These are phyloP conservation scores for Chalaropsis ovoidea DNA, from an alignment of 2,329 filamentous ascomycete species.

Conservation along the genomic window DNA sequence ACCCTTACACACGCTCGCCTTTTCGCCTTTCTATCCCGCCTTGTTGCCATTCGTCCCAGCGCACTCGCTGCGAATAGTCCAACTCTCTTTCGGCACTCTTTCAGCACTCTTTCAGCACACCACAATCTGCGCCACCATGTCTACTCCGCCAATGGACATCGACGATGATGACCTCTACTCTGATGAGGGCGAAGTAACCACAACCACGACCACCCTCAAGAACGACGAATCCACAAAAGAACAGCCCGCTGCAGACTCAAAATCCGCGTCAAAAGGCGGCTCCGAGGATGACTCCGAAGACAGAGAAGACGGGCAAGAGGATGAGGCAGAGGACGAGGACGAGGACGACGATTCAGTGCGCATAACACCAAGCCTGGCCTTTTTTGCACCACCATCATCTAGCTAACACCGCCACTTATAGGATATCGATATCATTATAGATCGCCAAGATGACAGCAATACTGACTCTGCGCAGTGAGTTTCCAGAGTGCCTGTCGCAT, in stretches of 20 bases:
- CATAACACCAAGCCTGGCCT: background rate
- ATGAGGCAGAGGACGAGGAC: slow-evolving; percentile 49
- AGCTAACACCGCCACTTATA: slow-evolving; percentile 29
- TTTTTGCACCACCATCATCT: background rate
- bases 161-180: slow-evolving; percentile 60
- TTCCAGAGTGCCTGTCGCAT: background rate
- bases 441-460: slow-evolving; percentile 54
- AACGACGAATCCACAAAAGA: background rate
- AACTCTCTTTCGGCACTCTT: too few relatives aligned
- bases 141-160: slow-evolving; percentile 45
- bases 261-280: background rate
- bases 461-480: slow-evolving; percentile 49
- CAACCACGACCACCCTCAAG: slow-evolving; percentile 27
- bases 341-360: slow-evolving; percentile 38
- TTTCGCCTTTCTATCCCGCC: background rate
- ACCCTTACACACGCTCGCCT: background rate
- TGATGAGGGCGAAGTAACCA: slow-evolving; percentile 43
- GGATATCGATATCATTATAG: slow-evolving; percentile 60
- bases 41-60: background rate
- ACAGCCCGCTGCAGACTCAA: background rate
- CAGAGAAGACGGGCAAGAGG: slow-evolving; percentile 50
- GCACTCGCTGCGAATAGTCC: background rate
- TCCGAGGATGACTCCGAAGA: slow-evolving; percentile 53
- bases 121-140: slow-evolving; percentile 13
- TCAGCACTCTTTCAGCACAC: too few relatives aligned